Conservation (phyloP, 1,139 yeast species). For the Kurtzmaniella natalensis region DNA sequence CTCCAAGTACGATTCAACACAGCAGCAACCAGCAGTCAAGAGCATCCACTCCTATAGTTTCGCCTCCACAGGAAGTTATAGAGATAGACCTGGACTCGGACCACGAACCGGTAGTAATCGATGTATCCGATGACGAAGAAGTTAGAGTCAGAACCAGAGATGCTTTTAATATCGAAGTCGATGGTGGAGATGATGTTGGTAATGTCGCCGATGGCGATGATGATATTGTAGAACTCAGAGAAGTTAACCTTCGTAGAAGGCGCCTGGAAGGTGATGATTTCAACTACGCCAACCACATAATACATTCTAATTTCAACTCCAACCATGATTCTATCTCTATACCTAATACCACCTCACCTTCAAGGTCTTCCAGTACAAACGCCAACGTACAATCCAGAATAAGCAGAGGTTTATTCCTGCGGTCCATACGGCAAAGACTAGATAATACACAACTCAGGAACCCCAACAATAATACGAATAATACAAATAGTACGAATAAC, state of each 20-base stretch:
- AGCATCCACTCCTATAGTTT: not conserved
- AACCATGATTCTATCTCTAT: too few species aligned
- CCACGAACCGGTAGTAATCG: constrained; percentile 2
- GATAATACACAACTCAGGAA: too few species aligned
- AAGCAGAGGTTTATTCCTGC: constrained; percentile 3
- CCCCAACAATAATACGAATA: too few species aligned
- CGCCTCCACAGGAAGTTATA: not conserved
- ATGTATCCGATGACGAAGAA: constrained; percentile 11
- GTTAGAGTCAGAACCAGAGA: constrained; percentile 5
- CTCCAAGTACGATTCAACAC: too few species aligned
- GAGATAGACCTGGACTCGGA: not conserved
- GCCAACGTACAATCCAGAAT: too few species aligned
- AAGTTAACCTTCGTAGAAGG: not conserved
- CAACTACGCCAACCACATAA: constrained; percentile 17
- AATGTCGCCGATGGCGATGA: constrained; percentile 11
- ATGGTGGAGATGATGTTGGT: constrained; percentile 3
- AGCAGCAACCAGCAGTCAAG: too few species aligned
- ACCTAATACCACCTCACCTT: constrained; percentile 1
- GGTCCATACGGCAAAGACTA: constrained; percentile 7
- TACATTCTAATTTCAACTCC: not conserved
- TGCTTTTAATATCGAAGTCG: constrained; percentile 4
- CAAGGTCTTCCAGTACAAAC: constrained; percentile 1
- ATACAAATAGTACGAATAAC: too few species aligned
- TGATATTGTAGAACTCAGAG: constrained; percentile 5
- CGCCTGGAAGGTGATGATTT: constrained; percentile 4